Conservation (phyloP, 306 rosid genomes). For the Senna tora region DNA sequence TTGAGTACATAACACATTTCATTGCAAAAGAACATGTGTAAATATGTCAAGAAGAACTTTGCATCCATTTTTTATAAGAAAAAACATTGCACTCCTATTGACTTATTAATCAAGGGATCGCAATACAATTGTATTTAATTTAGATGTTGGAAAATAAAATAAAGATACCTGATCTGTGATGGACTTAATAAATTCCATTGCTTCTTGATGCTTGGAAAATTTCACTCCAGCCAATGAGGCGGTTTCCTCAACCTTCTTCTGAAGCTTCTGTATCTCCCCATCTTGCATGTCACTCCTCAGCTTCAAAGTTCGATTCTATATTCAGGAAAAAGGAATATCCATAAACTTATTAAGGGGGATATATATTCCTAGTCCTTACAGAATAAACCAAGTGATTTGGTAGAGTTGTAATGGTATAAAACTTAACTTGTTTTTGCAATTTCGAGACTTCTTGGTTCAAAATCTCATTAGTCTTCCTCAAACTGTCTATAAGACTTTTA, state of each 20-base stretch:
- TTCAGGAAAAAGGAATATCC: constrained; percentile 39
- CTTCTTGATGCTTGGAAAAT: constrained; percentile 59
- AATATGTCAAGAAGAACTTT: neutral
- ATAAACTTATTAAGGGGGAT: constrained; percentile 24
- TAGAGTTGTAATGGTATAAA: constrained; percentile 27
- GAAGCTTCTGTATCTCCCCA: constrained; percentile 57
- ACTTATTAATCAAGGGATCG: neutral
- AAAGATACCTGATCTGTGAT: constrained; percentile 70
- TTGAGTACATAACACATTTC: neutral
- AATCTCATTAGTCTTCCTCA: constrained; percentile 69
- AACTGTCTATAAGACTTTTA: constrained; percentile 76
- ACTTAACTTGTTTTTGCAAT: constrained; percentile 66
- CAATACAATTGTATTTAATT: constrained; percentile 14
- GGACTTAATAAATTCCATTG: constrained; percentile 58
- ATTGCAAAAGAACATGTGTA: neutral
- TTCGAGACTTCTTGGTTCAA: constrained; percentile 72
- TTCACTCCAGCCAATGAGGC: constrained; percentile 57
- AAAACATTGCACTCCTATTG: neutral
- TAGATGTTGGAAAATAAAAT: constrained; percentile 13
- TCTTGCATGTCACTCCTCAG: constrained; percentile 67
- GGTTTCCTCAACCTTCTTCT: constrained; percentile 50
- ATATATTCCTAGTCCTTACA: constrained; percentile 9
- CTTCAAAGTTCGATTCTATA: constrained; percentile 65
- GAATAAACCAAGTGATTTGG: constrained; percentile 22
- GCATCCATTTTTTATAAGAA: neutral